Conservation (phyloP, 2,329 filamentous ascomycete genomes). For the Colletotrichum sp. region DNA sequence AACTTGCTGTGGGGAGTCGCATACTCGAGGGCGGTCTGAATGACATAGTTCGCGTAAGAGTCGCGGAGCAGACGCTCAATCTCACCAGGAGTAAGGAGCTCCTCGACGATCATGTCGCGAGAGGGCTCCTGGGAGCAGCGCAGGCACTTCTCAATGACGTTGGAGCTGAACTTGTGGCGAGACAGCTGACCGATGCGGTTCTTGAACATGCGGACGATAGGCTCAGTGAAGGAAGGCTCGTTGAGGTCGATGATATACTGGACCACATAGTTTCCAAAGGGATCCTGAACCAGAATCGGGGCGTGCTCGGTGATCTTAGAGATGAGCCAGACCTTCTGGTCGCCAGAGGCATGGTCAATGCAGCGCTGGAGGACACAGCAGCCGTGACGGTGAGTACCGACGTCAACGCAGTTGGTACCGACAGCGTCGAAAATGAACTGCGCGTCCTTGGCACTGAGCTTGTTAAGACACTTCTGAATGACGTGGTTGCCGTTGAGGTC, state of each 20-base stretch:
- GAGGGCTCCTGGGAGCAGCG: constrained; percentile 79
- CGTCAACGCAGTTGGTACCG: constrained; percentile 82
- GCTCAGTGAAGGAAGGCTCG: constrained; percentile 86
- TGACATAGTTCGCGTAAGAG: constrained; percentile 95
- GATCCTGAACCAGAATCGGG: constrained; percentile 90
- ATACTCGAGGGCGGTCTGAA: constrained; percentile 93
- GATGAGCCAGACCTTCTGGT: constrained; percentile 88
- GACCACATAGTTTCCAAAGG: constrained; percentile 98
- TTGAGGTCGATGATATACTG: constrained; percentile 98
- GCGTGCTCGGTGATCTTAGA: constrained; percentile 86
- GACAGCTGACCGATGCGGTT: constrained; percentile 76
- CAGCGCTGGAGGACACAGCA: constrained; percentile 98
- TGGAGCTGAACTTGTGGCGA: constrained; percentile 98
- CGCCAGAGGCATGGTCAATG: constrained; percentile 92
- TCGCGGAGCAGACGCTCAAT: constrained; percentile 90
- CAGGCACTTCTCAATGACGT: constrained; percentile 96
- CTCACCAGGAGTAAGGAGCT: constrained; percentile 76
- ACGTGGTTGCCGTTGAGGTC: constrained; percentile 99
- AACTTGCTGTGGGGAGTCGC: constrained; percentile 75
- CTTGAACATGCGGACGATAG: constrained; percentile 81
- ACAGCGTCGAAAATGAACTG: constrained; percentile 98
- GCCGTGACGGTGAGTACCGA: constrained; percentile 95
- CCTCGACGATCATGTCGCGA: constrained; percentile 82
- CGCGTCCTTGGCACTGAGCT: constrained; percentile 81
- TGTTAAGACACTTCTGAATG: constrained; percentile 98